These are phyloP conservation scores for Aspergillus novofumigatus DNA, from an alignment of 2,329 filamentous ascomycete species.

Conservation along the genomic window DNA sequence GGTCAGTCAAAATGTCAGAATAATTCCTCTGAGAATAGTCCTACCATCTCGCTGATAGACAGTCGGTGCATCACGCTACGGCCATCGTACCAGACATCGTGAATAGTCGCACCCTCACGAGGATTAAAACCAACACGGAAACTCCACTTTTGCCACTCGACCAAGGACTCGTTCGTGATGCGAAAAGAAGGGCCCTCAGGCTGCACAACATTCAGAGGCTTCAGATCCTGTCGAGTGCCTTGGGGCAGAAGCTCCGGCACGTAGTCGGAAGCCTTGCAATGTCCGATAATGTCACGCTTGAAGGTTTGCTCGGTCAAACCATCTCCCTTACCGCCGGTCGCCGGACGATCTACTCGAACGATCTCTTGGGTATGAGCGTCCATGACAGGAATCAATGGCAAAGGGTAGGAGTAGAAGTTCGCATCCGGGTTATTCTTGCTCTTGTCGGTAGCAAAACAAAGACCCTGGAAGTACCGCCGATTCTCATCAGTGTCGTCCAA, in stretches of 20 bases:
- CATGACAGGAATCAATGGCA: conserved; percentile 52
- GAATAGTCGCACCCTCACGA: conserved; percentile 65
- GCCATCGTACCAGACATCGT: conserved; percentile 65
- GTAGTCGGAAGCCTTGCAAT: conserved; percentile 52
- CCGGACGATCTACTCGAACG: conserved; percentile 55
- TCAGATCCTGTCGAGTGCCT: conserved; percentile 50
- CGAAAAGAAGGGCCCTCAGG: conserved; percentile 65
- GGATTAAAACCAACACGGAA: conserved; percentile 58
- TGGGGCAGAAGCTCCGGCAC: conserved; percentile 45
- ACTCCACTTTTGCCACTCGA: conserved; percentile 64
- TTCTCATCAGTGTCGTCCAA: conserved; percentile 45
- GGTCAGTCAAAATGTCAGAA: background rate
- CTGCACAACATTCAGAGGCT: conserved; percentile 69
- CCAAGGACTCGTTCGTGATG: conserved; percentile 35
- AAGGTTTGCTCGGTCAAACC: conserved; percentile 40
- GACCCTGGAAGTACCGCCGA: conserved; percentile 48
- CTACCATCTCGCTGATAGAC: conserved; percentile 64
- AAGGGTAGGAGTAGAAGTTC: conserved; percentile 60
- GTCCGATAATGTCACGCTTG: conserved; percentile 48
- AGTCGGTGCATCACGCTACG: conserved; percentile 64
- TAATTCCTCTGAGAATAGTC: background rate
- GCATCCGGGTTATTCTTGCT: conserved; percentile 48
- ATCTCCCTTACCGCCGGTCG: conserved; percentile 49
- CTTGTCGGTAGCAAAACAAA: conserved; percentile 48
- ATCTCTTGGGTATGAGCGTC: conserved; percentile 54